Base-by-base conservation (phyloP, 1,284 basidiomycete species). In the Tilletiopsis washingtonensis region DNA sequence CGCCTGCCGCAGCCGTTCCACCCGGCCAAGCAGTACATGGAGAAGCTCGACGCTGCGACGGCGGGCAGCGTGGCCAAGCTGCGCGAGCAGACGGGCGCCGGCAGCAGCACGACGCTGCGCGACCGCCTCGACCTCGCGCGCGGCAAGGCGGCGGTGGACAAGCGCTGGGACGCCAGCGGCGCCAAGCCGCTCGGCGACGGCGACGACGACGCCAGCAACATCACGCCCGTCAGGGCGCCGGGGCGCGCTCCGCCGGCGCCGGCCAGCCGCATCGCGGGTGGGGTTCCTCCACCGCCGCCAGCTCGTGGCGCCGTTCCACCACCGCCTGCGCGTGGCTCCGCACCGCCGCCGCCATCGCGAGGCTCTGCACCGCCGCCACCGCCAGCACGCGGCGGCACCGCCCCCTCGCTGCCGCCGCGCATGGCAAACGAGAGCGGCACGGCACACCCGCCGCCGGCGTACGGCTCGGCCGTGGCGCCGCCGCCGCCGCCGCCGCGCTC, bases 361-460 rank as follows among this genome's bases (percentile, higher is more conserved):
- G 29, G 9, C 29, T 9, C 9, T n/a, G 9, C 29, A n/a, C 9
- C 9, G 9, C 9, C 9, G 29, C 27, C 49, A 32, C 36, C 47
- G 4, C 61, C 63, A 36, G 37, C n/a, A n/a, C n/a, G n/a, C n/a
- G n/a, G n/a, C n/a, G n/a, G n/a, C n/a, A n/a, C n/a, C n/a, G n/a
- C n/a, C n/a, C n/a, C n/a, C n/a, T n/a, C 59, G 2, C 39, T 62
- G 14, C 63, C 61, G 24, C 56, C 61, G 17, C 37, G 63, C n/a
- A 64, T 64, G 62, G 51, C 57, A 42, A 64, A 64, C 34, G 62
- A 64, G 24, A 43, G 48, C 12, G 64, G 62, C 9, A 63, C 55
- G 4, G 46, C 25, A n/a, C 38, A 61, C 20, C 60, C 64, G 4
- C 61, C 64, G 19, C 61, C 61, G 5, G 50, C 62, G 0, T 64